These are phyloP conservation scores for Pyrus pyrifolia DNA, from an alignment of 306 rosid genomes.

Conservation along the genomic window DNA sequence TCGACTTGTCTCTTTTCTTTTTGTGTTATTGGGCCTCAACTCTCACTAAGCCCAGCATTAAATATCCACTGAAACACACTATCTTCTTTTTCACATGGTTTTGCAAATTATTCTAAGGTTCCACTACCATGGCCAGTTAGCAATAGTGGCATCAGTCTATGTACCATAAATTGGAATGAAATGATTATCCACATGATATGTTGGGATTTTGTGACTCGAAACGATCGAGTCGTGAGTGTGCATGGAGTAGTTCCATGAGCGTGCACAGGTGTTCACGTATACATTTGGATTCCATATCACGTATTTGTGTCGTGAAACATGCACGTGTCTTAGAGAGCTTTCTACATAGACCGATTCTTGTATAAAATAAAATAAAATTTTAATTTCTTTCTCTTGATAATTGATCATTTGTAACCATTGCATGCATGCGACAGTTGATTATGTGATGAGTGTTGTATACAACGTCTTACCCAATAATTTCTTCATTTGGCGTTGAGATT, in stretches of 20 bases:
- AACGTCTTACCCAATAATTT: neutral
- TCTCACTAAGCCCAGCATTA: too few relatives aligned
- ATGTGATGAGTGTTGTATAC: neutral
- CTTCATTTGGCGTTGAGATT: neutral
- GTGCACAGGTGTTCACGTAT: too few relatives aligned
- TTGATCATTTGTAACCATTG: neutral
- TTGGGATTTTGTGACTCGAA: neutral
- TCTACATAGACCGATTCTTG: too few relatives aligned
- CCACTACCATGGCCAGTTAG: neutral
- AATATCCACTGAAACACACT: too few relatives aligned
- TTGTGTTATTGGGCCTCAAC: too few relatives aligned
- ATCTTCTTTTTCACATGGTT: neutral
- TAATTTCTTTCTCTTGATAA: neutral
- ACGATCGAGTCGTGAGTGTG: neutral
- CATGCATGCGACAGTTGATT: neutral
- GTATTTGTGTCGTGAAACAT: neutral
- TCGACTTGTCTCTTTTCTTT: too few relatives aligned
- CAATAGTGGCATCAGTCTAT: neutral
- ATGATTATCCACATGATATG: neutral
- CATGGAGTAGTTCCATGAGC: neutral
- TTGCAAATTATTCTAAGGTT: neutral
- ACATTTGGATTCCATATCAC: neutral
- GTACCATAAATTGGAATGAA: neutral
- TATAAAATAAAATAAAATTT: too few relatives aligned
- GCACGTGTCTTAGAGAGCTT: neutral